phyloP scores from a whole-genome alignment of 441 rosid species.

The Hura crepitans region DNA sequence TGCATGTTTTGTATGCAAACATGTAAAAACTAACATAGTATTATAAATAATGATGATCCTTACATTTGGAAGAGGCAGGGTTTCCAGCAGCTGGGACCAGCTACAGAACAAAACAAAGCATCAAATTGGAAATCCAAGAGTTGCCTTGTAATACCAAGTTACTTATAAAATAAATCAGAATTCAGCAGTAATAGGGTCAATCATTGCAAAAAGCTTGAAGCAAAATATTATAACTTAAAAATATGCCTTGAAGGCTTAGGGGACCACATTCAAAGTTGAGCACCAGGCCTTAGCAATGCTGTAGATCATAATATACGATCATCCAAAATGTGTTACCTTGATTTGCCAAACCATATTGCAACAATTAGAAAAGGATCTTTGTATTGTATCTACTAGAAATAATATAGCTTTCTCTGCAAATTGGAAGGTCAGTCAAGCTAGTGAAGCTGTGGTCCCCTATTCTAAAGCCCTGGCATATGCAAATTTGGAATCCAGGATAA shows the following conservation, averaged over 20 bases:
- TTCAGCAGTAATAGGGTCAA: background rate
- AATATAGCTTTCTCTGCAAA: slow-evolving; percentile 4
- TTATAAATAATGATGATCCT: slow-evolving; percentile 21
- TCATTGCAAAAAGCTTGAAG: slow-evolving; percentile 7
- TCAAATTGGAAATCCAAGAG: slow-evolving; percentile 26
- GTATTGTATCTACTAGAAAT: slow-evolving; percentile 7
- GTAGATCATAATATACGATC: slow-evolving; percentile 14
- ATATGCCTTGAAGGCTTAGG: slow-evolving; percentile 14
- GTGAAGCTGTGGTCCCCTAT: slow-evolving; percentile 40
- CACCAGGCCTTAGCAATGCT: slow-evolving; percentile 13
- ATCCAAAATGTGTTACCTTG: slow-evolving; percentile 13
- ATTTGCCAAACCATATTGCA: slow-evolving; percentile 14
- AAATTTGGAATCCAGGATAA: slow-evolving; percentile 14
- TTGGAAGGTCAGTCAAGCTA: slow-evolving; percentile 27
- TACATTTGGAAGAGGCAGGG: slow-evolving; percentile 90
- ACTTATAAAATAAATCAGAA: slow-evolving; percentile 4
- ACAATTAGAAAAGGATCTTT: slow-evolving; percentile 5
- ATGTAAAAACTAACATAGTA: background rate
- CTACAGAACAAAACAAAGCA: slow-evolving; percentile 46
- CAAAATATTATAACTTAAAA: slow-evolving; percentile 9
- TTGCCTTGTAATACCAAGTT: slow-evolving; percentile 6
- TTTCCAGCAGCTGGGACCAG: slow-evolving; percentile 86
- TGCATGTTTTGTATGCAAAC: background rate
- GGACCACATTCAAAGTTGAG: slow-evolving; percentile 29
- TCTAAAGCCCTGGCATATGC: slow-evolving; percentile 19